Conservation (phyloP, 1,139 yeast species). For the Williopsis jadinii region DNA sequence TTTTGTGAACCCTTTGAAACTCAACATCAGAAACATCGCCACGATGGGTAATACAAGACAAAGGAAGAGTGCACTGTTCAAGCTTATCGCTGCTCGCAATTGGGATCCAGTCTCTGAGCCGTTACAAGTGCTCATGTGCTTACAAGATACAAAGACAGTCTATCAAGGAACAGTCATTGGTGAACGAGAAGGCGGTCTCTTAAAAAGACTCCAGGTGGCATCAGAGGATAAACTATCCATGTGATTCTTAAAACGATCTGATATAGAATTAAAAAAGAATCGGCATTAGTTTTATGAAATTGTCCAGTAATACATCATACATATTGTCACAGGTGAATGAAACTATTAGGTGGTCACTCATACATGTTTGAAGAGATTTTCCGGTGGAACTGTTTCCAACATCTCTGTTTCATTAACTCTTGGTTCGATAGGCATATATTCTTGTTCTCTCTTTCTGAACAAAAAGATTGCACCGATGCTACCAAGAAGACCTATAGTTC, state of each 20-base stretch:
- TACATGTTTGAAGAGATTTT: constrained; percentile 38
- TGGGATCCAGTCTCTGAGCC: constrained; percentile 41
- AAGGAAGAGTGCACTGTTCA: constrained; percentile 78
- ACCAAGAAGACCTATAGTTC: constrained; percentile 65
- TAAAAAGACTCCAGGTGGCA: constrained; percentile 8
- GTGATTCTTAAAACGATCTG: background rate
- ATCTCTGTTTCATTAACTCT: constrained; percentile 53
- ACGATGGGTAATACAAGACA: constrained; percentile 50
- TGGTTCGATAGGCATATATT: constrained; percentile 30
- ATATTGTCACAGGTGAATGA: no score
- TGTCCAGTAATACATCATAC: no score
- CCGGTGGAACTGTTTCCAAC: constrained; percentile 58
- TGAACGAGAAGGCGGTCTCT: constrained; percentile 19
- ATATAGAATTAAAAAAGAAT: background rate
- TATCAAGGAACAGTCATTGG: constrained; percentile 13
- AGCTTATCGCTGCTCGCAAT: constrained; percentile 65
- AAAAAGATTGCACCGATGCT: constrained; percentile 52
- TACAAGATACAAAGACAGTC: constrained; percentile 6
- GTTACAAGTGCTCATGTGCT: constrained; percentile 15
- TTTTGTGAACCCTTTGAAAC: constrained; percentile 32
- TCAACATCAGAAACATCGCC: constrained; percentile 30
- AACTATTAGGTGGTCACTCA: background rate
- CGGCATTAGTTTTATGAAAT: no score
- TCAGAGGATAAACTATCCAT: constrained; percentile 1
- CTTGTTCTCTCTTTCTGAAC: constrained; percentile 39